A percentile compares a stretch with the other conserved stretches of the same genome.
phyloP scores from a whole-genome alignment of 306 rosid genomes.

The Coriaria nepalensis region DNA sequence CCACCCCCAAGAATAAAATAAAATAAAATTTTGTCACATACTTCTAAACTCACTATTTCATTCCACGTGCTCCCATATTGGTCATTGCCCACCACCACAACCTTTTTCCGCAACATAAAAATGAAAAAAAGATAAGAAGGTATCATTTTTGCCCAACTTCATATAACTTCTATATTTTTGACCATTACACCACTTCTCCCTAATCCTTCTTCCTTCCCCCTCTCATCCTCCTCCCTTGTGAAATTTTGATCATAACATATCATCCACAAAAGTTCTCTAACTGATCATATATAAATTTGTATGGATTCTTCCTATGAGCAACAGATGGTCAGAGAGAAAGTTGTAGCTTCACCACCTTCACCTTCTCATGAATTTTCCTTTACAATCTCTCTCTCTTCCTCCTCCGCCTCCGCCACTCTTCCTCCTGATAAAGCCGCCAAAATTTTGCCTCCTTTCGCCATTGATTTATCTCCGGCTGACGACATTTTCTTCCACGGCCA shows the following conservation, averaged over 20 bases:
- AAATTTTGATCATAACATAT: conserved; percentile 18
- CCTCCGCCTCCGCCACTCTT: conserved; percentile 25
- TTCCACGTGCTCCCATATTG: not conserved
- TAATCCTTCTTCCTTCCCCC: conserved; percentile 5
- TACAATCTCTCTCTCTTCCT: conserved; percentile 72
- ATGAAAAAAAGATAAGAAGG: conserved; percentile 16
- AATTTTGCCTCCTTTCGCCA: conserved; percentile 38
- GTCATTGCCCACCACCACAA: conserved; percentile 27
- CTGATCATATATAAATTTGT: conserved; percentile 16
- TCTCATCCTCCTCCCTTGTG: conserved; percentile 20
- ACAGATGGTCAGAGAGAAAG: conserved; percentile 26
- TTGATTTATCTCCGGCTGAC: conserved; percentile 87
- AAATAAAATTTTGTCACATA: conserved; percentile 25
- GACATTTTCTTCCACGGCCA: conserved; percentile 99
- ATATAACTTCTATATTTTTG: conserved; percentile 12
- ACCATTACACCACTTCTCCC: conserved; percentile 26
- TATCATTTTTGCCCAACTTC: conserved; percentile 20
- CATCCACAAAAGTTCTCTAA: conserved; percentile 22
- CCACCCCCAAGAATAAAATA: not conserved
- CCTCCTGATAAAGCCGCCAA: conserved; percentile 24
- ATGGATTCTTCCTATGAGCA: conserved; percentile 45
- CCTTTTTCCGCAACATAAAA: not conserved
- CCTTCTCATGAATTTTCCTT: conserved; percentile 85
- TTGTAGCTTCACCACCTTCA: conserved; percentile 35
- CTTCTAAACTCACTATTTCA: conserved; percentile 2